Evolutionary conservation across 2,329 filamentous ascomycete species (phyloP), one percentile per base, ranked within the genome.

Genomic region (Pleurostoma richardsiae): DNA sequence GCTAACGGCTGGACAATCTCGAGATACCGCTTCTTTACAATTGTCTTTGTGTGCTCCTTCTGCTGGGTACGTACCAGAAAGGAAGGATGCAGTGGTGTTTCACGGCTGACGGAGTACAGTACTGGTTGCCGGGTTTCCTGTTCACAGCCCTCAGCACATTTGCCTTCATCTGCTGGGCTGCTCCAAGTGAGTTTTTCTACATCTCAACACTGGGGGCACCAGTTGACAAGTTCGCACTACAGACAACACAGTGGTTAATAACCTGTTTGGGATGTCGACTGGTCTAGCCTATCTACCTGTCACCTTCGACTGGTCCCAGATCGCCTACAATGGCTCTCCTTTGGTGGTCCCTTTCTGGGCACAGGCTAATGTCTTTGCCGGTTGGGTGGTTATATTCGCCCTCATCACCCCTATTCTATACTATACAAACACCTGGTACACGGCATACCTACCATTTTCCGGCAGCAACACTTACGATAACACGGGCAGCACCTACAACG

Each of bases 281-380:
- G 3, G 63, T 60, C 3, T 42, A 2, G 19, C 68, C 43, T 67
- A 66, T 52, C 64, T 64, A 1, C 52, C 57, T 49, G 58, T 65
- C 3, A 72, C 70, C 0, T 68, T 68, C 46, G 70, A 73, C 54
- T 36, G 33, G 33, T 8, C 8, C n/a, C 8, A 8, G 8, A 36
- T 36, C 33, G 33, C 8, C 2, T 38, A 47, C 46, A 27, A 45
- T 8, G 47, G 38, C 29, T 45, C 65, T 45, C 64, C 71, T 57
- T 66, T 53, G 40, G 54, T 62, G 55, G 66, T 73, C 6, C 75
- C 76, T 4, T 76, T 75, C 56, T 77, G 81, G 62, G 78, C 77
- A 29, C 83, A 82, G 40, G 68, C 80, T 46, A 86, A 86, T 60
- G 78, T 76, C 26, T 69, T 83, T 50, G 63, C 82, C 40, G 82